Conservation (phyloP, 176 grass and related monocot genomes). For the Zea luxurians region DNA sequence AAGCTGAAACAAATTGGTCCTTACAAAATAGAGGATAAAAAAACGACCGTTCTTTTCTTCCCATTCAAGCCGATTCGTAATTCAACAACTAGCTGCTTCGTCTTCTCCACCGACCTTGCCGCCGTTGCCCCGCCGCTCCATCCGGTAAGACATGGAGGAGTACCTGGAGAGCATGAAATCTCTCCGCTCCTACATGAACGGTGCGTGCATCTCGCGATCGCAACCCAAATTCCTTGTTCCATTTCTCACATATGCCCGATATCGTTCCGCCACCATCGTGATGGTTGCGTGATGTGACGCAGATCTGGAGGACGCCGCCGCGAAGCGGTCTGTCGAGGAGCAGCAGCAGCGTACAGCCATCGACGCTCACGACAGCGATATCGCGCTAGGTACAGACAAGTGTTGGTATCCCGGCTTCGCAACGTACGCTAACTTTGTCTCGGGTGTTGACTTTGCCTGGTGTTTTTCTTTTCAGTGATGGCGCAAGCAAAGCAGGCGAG, state of each 20-base stretch:
- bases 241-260: background rate
- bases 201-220: constrained; percentile 36
- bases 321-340: constrained; percentile 79
- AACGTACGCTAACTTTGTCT: background rate
- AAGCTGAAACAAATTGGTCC: too few species aligned
- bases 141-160: constrained; percentile 63
- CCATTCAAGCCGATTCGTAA: background rate
- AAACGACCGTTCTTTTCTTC: too few species aligned
- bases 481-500: constrained; percentile 51
- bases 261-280: constrained; percentile 1
- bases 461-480: constrained; percentile 49
- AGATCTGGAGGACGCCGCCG: constrained; percentile 80
- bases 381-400: constrained; percentile 48
- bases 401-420: background rate
- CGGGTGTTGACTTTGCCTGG: background rate
- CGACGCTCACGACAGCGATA: constrained; percentile 51
- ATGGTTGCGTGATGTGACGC: constrained; percentile 15
- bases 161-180: constrained; percentile 83
- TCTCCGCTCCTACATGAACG: constrained; percentile 76
- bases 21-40: too few species aligned
- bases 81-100: background rate
- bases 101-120: background rate
- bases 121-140: background rate
- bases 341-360: constrained; percentile 75
- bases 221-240: background rate